Base-by-base conservation (phyloP, 805 yeast species). In the Starmerella floricola region DNA sequence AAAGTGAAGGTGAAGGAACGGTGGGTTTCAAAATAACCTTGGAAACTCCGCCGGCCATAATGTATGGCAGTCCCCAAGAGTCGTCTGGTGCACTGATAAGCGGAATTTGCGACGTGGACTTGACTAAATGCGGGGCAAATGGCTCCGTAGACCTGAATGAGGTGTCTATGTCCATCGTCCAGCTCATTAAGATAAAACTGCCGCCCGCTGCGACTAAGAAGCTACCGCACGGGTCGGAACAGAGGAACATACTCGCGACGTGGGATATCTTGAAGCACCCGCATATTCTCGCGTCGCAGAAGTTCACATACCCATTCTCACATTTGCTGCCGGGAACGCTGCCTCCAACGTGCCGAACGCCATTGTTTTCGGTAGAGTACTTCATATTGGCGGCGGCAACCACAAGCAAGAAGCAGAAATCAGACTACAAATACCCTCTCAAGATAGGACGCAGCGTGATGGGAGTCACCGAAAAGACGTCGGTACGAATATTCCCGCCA, bases 401-500 rank as follows among this genome's bases (percentile, higher is more conserved):
- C 13, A 44, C 49, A 2, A 40, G 41, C 18, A 31, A 34, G 33
- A 5, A 17, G 20, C 31, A 37, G 30, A 31, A 36, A 13, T 36
- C 44, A n/a, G 46, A 42, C n/a, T 19, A 38, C 24, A 36, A 36
- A 12, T 44, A 36, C 28, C 54, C 41, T 31, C 50, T 91, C 8
- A 71, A 78, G 50, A 68, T 91, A 2, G 69, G 80, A 34, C 71
- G 98, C 53, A 79, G 93, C 44, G 74, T 88, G 24, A 59, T 83
- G 19, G 66, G 84, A 35, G 88, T 91, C 6, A 82, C 83, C 2
- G 95, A 87, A 57, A 70, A 86, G 52, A 84, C 82, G 55, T 83
- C 95, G 1, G 63, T 85, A 30, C 72, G 99, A 47, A 83, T 91
- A 1, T 91, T 91, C 61, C 98, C 98, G 1, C 97, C 99, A 6